A percentile compares a stretch with the other conserved stretches of the same genome.
Conservation (phyloP, 208 protist species). For the Leishmania tarentolae region DNA sequence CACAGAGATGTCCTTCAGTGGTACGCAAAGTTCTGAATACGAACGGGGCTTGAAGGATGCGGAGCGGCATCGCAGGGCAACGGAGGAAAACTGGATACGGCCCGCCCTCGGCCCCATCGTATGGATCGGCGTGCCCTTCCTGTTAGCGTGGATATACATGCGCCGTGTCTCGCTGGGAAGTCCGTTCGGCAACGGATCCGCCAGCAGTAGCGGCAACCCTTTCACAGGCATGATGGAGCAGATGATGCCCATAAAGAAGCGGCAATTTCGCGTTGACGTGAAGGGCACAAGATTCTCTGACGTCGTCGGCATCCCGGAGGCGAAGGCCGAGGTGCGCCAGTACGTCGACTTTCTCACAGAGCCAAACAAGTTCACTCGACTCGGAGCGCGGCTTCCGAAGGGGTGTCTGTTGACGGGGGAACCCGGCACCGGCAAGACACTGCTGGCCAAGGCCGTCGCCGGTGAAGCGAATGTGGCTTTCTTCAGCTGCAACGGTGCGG, state of each 20-base stretch:
- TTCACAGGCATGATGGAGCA: slow-evolving; percentile 85
- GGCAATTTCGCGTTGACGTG: slow-evolving; percentile 86
- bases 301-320: slow-evolving; percentile 97
- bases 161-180: slow-evolving; percentile 42
- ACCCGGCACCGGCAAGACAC: slow-evolving; percentile 98
- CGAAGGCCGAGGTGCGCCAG: slow-evolving; percentile 96
- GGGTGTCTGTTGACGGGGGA: slow-evolving; percentile 96
- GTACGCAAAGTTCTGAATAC: slow-evolving; percentile 42
- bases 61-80: slow-evolving; percentile 60
- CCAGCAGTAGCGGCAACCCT: slow-evolving; percentile 41
- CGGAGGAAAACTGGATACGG: slow-evolving; percentile 85
- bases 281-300: slow-evolving; percentile 90
- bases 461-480: slow-evolving; percentile 95
- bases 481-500: slow-evolving; percentile 95
- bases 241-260: slow-evolving; percentile 90
- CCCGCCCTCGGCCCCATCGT: slow-evolving; percentile 71
- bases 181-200: slow-evolving; percentile 6
- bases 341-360: slow-evolving; percentile 98
- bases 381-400: slow-evolving; percentile 97
- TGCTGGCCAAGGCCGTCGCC: slow-evolving; percentile 97
- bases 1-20: slow-evolving; percentile 11
- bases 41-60: slow-evolving; percentile 73
- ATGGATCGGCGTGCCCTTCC: slow-evolving; percentile 76
- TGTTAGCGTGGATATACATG: slow-evolving; percentile 58
- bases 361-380: slow-evolving; percentile 94